These are phyloP conservation scores for Cryphonectria carpinicola DNA, from an alignment of 2,329 filamentous ascomycete species.

Conservation along the genomic window DNA sequence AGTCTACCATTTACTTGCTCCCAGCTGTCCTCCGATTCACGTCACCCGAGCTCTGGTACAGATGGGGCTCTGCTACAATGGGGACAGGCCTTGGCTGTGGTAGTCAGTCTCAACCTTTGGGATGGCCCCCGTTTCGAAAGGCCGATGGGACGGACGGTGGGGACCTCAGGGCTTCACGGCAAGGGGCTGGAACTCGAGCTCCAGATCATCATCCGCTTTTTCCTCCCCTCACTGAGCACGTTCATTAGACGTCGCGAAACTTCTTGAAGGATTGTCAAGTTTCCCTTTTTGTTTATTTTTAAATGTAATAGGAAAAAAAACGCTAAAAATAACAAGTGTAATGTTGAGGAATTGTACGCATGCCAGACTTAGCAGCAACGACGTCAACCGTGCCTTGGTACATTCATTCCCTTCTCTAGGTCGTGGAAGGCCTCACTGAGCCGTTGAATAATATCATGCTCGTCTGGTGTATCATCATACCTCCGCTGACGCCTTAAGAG, in stretches of 20 bases:
- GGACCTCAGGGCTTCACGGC: not conserved
- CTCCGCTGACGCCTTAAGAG: not conserved
- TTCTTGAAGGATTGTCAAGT: not conserved
- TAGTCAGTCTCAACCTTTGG: conserved; percentile 20
- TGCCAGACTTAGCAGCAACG: not conserved
- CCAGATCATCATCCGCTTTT: not conserved
- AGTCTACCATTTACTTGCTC: not conserved
- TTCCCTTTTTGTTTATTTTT: not conserved
- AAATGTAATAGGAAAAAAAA: not conserved
- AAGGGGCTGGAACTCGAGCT: not conserved
- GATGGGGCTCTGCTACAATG: not conserved
- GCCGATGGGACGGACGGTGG: not conserved
- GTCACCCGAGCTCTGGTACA: not conserved
- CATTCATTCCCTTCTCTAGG: not conserved
- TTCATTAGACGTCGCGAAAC: not conserved
- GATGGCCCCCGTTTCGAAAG: not conserved
- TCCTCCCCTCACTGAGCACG: no score
- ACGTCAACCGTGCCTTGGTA: not conserved
- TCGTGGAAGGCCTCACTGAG: not conserved
- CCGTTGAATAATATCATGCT: conserved; percentile 6
- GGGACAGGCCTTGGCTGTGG: conserved; percentile 17
- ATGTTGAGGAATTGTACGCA: not conserved
- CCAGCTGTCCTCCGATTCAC: not conserved
- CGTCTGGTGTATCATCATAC: not conserved
- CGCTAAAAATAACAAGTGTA: not conserved